These are phyloP conservation scores for Psophocarpus tetragonolobus DNA, from an alignment of 306 rosid genomes.

Conservation along the genomic window DNA sequence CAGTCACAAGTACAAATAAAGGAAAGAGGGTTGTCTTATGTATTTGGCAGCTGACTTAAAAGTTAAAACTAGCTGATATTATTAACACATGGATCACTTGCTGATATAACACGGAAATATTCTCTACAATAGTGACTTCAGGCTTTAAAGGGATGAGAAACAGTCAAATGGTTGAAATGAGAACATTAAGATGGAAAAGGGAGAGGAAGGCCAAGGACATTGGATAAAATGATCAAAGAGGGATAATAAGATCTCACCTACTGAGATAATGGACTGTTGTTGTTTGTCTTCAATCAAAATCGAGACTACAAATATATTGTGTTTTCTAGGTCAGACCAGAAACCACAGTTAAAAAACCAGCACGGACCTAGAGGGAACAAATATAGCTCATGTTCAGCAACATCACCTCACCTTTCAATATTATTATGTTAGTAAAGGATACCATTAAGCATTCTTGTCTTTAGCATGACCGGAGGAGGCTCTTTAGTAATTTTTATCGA, in stretches of 20 bases:
- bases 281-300: not conserved
- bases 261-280: not conserved
- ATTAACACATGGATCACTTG: no score
- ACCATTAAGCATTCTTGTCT: not conserved
- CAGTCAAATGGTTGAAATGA: no score
- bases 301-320: not conserved
- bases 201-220: not conserved
- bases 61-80: no score
- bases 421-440: not conserved
- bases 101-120: no score
- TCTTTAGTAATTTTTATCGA: not conserved
- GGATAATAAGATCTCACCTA: not conserved
- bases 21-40: no score
- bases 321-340: conserved; percentile 7
- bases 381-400: not conserved
- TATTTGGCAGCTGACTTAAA: no score
- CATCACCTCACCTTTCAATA: not conserved
- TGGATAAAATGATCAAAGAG: not conserved
- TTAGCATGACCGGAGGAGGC: not conserved
- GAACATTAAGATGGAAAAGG: no score
- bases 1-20: no score
- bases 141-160: no score
- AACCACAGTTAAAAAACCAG: not conserved
- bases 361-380: not conserved
- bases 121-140: no score